Percentiles rank a stretch among this genome's conserved stretches.
Evolutionary conservation across 2,329 filamentous ascomycete genomes (phyloP).

Genomic region (Fusarium incarnatum): DNA sequence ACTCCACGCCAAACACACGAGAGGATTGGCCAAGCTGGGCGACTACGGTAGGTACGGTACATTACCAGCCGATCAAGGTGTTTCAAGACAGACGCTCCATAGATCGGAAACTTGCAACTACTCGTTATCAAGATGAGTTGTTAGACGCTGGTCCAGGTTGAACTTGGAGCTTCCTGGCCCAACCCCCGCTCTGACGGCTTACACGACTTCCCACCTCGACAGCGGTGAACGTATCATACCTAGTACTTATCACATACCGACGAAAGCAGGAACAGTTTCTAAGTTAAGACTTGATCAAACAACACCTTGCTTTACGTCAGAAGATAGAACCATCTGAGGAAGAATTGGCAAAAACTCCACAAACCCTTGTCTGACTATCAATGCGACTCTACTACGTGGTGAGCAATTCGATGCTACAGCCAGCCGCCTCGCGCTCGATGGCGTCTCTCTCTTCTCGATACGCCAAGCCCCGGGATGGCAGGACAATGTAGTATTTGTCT

Average conservation of each 20-base stretch:
- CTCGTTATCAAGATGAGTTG: slow-evolving; percentile 27
- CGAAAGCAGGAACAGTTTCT: not conserved
- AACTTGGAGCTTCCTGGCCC: slow-evolving; percentile 11
- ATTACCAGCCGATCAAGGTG: slow-evolving; percentile 3
- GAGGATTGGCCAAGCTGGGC: slow-evolving; percentile 9
- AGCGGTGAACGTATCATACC: slow-evolving; percentile 40
- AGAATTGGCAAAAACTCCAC: not conserved
- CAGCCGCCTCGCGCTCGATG: not conserved
- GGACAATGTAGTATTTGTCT: not conserved
- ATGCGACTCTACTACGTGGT: not conserved
- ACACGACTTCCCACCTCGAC: slow-evolving; percentile 21
- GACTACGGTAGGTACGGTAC: slow-evolving; percentile 10
- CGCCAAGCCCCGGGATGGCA: not conserved
- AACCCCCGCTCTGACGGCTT: slow-evolving; percentile 8
- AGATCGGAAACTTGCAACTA: slow-evolving; percentile 28
- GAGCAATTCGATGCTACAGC: not conserved
- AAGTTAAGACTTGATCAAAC: not conserved
- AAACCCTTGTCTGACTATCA: not conserved
- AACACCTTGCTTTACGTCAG: slow-evolving; percentile 21
- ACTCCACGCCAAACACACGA: slow-evolving; percentile 23
- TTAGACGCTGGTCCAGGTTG: slow-evolving; percentile 16
- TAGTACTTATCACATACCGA: not conserved
- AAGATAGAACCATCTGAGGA: not conserved
- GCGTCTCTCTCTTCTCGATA: not conserved
- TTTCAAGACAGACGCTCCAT: slow-evolving; percentile 27